Evolutionary conservation across 257 asterid genomes (phyloP), one percentile per base, ranked within the genome.

Genomic region (Craterostigma plantagineum): DNA sequence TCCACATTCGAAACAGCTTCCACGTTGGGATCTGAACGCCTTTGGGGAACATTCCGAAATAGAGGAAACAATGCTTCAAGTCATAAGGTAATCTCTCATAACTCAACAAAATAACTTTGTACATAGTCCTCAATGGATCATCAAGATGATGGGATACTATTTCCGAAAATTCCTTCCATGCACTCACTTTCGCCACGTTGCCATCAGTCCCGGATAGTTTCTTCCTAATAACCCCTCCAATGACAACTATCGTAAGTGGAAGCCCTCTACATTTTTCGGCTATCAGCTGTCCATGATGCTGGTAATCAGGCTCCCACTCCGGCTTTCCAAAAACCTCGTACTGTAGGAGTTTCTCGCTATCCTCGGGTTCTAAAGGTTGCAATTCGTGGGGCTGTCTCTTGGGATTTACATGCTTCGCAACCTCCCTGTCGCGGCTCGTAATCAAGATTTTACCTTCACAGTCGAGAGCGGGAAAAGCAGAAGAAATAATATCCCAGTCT

Each of bases 301-400:
- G 74, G 73, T 3, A 45, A 40, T 4, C 4, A 18, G 45, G 71
- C 54, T 50, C 66, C 27, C 11, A 49, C 9, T 51, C 51, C 0
- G 23, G 49, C 33, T 36, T 46, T 3, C 69, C 64, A 38, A 73
- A 67, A 6, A 65, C 77, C 48, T 70, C 64, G 14, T 53, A 33
- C 56, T 50, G 64, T 8, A 73, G 70, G 14, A 77, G 62, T 42
- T 53, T 49, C 70, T 72, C 65, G 35, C 80, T 73, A 45, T 72
- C 77, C 1, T 55, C 35, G 30, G 3, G 9, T 33, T 0, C 9
- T 48, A 4, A 72, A 39, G 35, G 67, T 63, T 7, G 68, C 50
- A 14, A 70, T 18, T 15, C 27, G 48, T 61, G 76, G 14, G 68
- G 70, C 5, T 2, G 30, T 16, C 43, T 35, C 34, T 4, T 16